Evolutionary conservation across 2,329 filamentous ascomycete genomes (phyloP).

Genomic region (Davidsoniella virescens): DNA sequence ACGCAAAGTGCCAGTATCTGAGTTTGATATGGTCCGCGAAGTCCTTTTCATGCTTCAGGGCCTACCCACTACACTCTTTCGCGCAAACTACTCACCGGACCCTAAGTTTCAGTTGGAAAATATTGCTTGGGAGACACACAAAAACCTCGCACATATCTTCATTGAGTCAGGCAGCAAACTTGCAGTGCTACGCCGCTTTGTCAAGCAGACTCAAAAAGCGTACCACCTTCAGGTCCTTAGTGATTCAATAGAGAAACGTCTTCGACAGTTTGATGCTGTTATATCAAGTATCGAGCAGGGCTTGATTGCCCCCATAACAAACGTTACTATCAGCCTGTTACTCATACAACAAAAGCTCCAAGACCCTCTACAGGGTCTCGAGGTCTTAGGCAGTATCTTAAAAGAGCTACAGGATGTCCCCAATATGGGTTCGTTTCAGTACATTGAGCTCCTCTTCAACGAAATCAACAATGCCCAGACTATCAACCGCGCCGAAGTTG

Average conservation of each 20-base stretch:
- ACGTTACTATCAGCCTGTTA: constrained; percentile 50
- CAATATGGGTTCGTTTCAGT: constrained; percentile 44
- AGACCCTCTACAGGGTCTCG: constrained; percentile 36
- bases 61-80: constrained; percentile 57
- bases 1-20: constrained; percentile 39
- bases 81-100: constrained; percentile 23
- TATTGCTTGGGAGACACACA: constrained; percentile 34
- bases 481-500: constrained; percentile 44
- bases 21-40: constrained; percentile 60
- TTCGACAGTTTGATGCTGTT: constrained; percentile 40
- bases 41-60: constrained; percentile 74
- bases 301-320: constrained; percentile 36
- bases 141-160: constrained; percentile 30
- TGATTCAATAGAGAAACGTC: constrained; percentile 38
- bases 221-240: constrained; percentile 58
- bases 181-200: constrained; percentile 29
- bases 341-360: constrained; percentile 42
- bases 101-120: constrained; percentile 30
- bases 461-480: constrained; percentile 54
- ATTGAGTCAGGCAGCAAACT: constrained; percentile 32
- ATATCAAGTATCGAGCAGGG: constrained; percentile 44
- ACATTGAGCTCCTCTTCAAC: constrained; percentile 64
- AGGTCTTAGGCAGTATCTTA: constrained; percentile 45
- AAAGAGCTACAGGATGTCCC: constrained; percentile 34
- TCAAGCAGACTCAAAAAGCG: constrained; percentile 27